Percentiles rank a stretch among this genome's conserved stretches.
Conservation (phyloP, 345 rosid species). For the Viola odorata region DNA sequence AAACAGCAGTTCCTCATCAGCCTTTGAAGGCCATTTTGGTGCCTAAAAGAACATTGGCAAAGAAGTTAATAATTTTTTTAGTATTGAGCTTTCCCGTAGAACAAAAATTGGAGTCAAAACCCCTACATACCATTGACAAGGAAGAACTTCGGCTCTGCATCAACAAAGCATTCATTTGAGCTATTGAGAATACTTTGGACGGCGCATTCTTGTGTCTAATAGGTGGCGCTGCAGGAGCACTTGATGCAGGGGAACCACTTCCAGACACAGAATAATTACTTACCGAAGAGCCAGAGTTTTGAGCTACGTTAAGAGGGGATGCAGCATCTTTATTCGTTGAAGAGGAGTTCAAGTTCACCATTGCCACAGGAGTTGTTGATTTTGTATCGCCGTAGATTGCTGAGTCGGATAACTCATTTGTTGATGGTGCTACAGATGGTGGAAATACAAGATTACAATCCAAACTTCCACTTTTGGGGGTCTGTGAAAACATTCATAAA, state of each 20-base stretch:
- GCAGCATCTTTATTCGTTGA: slow-evolving; percentile 19
- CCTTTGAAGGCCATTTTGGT: slow-evolving; percentile 47
- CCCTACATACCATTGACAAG: slow-evolving; percentile 41
- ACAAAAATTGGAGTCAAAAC: slow-evolving; percentile 14
- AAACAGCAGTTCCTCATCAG: slow-evolving; percentile 46
- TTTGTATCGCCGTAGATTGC: slow-evolving; percentile 11
- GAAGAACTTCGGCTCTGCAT: slow-evolving; percentile 39
- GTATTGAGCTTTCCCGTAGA: slow-evolving; percentile 3
- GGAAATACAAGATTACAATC: slow-evolving; percentile 18
- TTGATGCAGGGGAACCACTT: neutral
- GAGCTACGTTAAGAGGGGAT: neutral
- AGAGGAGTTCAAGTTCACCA: slow-evolving; percentile 10
- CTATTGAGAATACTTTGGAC: slow-evolving; percentile 40
- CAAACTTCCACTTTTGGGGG: slow-evolving; percentile 12
- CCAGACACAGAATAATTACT: slow-evolving; percentile 3
- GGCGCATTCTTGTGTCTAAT: slow-evolving; percentile 20
- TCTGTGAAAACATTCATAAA: neutral
- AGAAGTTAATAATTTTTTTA: neutral
- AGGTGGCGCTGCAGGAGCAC: slow-evolving; percentile 13
- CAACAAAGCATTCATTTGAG: slow-evolving; percentile 59
- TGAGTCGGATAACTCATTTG: slow-evolving; percentile 14
- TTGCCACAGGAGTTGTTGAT: neutral
- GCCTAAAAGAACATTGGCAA: slow-evolving; percentile 34
- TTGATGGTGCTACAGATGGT: slow-evolving; percentile 20
- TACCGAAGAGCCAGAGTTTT: neutral